Conservation (phyloP, 2,329 filamentous ascomycete species). For the Ophiosphaerella narmari region DNA sequence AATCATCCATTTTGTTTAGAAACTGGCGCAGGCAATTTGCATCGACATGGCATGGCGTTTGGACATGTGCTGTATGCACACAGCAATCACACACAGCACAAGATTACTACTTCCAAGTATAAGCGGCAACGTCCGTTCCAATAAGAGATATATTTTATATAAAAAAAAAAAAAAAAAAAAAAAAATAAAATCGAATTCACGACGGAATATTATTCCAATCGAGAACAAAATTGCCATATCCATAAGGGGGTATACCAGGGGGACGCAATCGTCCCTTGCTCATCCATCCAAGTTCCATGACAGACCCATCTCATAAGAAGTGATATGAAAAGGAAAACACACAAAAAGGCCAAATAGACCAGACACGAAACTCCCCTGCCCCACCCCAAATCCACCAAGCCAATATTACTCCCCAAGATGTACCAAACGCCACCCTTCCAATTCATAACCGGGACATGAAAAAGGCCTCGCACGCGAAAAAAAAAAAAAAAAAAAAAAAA, state of each 20-base stretch:
- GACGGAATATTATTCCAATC: too few relatives aligned
- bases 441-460: background rate
- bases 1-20: background rate
- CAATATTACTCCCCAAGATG: too few relatives aligned
- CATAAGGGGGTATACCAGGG: conserved; percentile 4
- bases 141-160: background rate
- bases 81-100: conserved; percentile 5
- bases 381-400: too few relatives aligned
- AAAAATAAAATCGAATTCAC: too few relatives aligned
- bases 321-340: too few relatives aligned
- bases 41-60: conserved; percentile 15
- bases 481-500: background rate
- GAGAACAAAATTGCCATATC: background rate
- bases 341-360: too few relatives aligned
- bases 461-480: background rate
- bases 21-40: background rate
- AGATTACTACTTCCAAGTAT: background rate
- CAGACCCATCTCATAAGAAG: too few relatives aligned
- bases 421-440: too few relatives aligned
- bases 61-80: background rate
- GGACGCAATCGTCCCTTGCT: background rate
- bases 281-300: too few relatives aligned
- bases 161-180: too few relatives aligned
- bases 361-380: too few relatives aligned
- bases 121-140: background rate